These are phyloP conservation scores for Fusarium domesticum DNA, from an alignment of 2,329 filamentous ascomycete species.

Conservation along the genomic window DNA sequence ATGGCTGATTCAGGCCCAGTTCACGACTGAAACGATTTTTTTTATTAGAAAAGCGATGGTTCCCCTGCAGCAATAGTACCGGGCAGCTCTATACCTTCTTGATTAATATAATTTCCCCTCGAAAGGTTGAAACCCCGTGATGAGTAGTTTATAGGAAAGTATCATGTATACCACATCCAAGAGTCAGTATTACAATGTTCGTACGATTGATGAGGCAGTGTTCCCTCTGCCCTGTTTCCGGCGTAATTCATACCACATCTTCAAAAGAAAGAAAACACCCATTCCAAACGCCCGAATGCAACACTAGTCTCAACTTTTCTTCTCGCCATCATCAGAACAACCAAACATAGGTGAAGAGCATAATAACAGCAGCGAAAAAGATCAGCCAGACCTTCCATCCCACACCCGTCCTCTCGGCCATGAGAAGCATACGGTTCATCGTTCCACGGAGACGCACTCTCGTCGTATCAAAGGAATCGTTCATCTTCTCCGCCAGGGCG, in stretches of 20 bases:
- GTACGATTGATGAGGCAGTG: not conserved
- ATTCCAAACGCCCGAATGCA: not conserved
- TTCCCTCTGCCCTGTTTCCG: not conserved
- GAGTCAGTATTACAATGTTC: not conserved
- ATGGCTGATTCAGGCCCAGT: constrained; percentile 8
- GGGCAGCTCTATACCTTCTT: not conserved
- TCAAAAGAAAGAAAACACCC: not conserved
- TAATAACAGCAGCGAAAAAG: constrained; percentile 80
- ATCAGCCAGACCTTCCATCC: constrained; percentile 91
- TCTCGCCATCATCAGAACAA: no score
- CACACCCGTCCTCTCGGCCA: constrained; percentile 93
- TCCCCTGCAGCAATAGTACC: no score
- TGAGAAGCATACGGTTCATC: constrained; percentile 95
- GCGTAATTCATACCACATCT: not conserved
- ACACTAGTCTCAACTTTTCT: no score
- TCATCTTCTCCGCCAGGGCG: constrained; percentile 89
- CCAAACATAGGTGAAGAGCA: constrained; percentile 93
- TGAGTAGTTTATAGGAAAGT: not conserved
- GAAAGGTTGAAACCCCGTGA: not conserved
- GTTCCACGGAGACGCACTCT: constrained; percentile 78
- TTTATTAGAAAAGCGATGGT: constrained; percentile 66
- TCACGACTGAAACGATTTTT: constrained; percentile 11
- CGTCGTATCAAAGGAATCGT: constrained; percentile 87
- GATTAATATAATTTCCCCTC: no score
- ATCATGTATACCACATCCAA: not conserved